A percentile compares a stretch with the other conserved stretches of the same genome.
phyloP scores from a whole-genome alignment of 2,329 filamentous ascomycete genomes.

The Cladophialophora carrionii region DNA sequence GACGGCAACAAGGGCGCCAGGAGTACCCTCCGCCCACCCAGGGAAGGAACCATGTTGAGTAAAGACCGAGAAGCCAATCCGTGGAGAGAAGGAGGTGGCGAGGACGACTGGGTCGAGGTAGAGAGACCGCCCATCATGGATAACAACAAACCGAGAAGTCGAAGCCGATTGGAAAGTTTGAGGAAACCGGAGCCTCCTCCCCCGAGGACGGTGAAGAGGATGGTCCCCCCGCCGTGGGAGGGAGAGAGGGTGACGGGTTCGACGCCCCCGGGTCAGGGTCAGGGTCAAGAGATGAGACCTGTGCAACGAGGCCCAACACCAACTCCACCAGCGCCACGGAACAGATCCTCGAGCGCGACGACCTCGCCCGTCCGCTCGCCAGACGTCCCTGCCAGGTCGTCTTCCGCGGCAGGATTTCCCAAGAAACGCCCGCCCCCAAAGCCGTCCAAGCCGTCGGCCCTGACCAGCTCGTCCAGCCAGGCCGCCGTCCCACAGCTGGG shows the following conservation, averaged over 20 bases:
- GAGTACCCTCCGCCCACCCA: constrained; percentile 70
- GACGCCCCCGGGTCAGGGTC: not conserved
- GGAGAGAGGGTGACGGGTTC: constrained; percentile 26
- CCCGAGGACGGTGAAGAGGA: constrained; percentile 29
- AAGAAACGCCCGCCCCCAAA: constrained; percentile 59
- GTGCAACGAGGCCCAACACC: constrained; percentile 14
- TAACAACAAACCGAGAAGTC: constrained; percentile 28
- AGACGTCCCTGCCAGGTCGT: constrained; percentile 44
- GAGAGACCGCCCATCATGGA: constrained; percentile 27
- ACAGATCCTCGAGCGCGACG: constrained; percentile 18
- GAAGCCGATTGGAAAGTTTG: constrained; percentile 36
- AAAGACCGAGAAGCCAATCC: constrained; percentile 77
- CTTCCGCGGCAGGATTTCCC: constrained; percentile 44
- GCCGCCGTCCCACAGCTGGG: constrained; percentile 23
- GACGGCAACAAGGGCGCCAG: constrained; percentile 69
- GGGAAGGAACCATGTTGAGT: constrained; percentile 67
- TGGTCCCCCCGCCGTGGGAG: constrained; percentile 31
- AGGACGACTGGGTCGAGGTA: constrained; percentile 78
- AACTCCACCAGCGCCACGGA: constrained; percentile 23
- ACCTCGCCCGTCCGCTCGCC: constrained; percentile 31
- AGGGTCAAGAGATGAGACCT: constrained; percentile 12
- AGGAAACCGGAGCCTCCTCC: constrained; percentile 39
- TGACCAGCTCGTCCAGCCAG: constrained; percentile 38
- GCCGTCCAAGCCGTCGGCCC: constrained; percentile 63
- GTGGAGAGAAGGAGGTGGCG: constrained; percentile 61